phyloP scores from a whole-genome alignment of 805 yeast species.

The Zygoascus tannicola region DNA sequence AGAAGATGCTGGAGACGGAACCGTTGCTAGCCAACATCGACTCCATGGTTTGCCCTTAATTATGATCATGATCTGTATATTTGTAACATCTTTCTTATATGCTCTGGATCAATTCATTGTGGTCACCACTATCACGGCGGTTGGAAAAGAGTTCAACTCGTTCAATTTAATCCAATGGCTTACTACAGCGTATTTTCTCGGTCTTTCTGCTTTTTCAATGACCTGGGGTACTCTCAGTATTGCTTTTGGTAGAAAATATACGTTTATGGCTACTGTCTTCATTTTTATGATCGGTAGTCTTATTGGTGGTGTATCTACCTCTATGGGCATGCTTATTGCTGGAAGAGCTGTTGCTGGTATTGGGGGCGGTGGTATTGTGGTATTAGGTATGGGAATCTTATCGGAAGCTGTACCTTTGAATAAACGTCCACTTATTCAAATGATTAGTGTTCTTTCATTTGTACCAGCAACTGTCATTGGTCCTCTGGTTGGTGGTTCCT shows the following conservation, averaged over 20 bases:
- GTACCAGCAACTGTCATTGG: conserved; percentile 38
- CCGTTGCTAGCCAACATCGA: conserved; percentile 16
- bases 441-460: conserved; percentile 37
- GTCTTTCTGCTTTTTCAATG: conserved; percentile 56
- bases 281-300: conserved; percentile 36
- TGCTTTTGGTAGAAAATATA: conserved; percentile 31
- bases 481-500: conserved; percentile 48
- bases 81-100: conserved; percentile 17
- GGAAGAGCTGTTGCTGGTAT: conserved; percentile 77
- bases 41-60: conserved; percentile 17
- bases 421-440: conserved; percentile 73
- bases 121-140: conserved; percentile 42
- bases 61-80: conserved; percentile 13
- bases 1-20: conserved; percentile 19
- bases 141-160: conserved; percentile 43
- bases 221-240: conserved; percentile 56
- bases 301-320: conserved; percentile 33
- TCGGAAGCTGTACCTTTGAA: conserved; percentile 71
- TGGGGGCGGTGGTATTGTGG: conserved; percentile 82
- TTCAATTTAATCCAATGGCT: conserved; percentile 45
- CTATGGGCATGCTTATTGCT: conserved; percentile 53
- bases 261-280: conserved; percentile 31
- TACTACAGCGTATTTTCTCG: conserved; percentile 52
- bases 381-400: conserved; percentile 63
- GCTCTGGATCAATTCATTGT: conserved; percentile 47